phyloP scores from a whole-genome alignment of 2,329 filamentous ascomycete species.

The Gremmenia infestans region DNA sequence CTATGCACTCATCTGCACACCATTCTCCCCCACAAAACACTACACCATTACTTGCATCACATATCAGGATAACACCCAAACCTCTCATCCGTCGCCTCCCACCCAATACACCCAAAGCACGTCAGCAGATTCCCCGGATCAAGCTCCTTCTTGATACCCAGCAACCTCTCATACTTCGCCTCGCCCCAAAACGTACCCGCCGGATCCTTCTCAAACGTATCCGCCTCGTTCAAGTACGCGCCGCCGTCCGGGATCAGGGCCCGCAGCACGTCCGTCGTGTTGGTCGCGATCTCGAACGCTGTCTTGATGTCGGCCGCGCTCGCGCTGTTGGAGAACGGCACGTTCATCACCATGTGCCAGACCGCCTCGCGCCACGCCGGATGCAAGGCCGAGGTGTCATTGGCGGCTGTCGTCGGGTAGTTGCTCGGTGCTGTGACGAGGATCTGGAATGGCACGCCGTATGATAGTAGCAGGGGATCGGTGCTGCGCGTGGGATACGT shows the following conservation, averaged over 20 bases:
- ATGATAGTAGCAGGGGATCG: background rate
- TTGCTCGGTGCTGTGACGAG: background rate
- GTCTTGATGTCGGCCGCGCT: background rate
- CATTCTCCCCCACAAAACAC: background rate
- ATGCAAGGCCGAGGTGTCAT: background rate
- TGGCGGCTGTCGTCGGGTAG: conserved; percentile 11
- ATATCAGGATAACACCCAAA: background rate
- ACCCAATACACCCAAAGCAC: conserved; percentile 5
- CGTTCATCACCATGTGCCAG: conserved; percentile 1
- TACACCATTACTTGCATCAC: background rate
- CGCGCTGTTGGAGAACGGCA: background rate
- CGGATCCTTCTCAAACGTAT: conserved; percentile 3
- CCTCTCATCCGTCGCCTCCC: background rate
- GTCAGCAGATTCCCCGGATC: conserved; percentile 6
- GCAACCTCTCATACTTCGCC: conserved; percentile 5
- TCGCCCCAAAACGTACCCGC: conserved; percentile 1
- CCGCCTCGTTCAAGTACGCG: conserved; percentile 10
- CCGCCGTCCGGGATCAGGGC: background rate
- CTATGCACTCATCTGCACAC: background rate
- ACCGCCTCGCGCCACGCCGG: background rate
- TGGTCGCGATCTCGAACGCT: background rate
- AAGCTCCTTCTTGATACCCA: conserved; percentile 8
- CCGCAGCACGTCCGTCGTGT: background rate
- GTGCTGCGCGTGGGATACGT: background rate
- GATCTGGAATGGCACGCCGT: background rate